A percentile compares a stretch with the other conserved stretches of the same genome.
Conservation (phyloP, 495 filamentous ascomycete genomes). For the Beverwykella pulmonaria region DNA sequence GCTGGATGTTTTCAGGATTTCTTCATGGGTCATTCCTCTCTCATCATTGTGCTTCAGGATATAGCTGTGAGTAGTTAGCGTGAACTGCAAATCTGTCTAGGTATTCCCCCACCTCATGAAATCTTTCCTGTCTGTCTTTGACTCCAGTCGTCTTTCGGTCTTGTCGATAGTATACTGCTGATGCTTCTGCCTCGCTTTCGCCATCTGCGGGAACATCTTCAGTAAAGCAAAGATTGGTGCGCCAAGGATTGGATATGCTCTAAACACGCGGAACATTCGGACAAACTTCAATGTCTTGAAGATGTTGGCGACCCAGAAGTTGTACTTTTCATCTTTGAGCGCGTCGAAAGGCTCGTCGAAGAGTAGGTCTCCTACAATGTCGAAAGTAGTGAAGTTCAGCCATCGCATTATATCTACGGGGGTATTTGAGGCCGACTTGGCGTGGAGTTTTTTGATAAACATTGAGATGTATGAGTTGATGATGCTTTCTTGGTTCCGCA, state of each 20-base stretch:
- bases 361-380: constrained; percentile 1
- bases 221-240: not conserved
- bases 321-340: not conserved
- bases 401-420: constrained; percentile 9
- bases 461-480: constrained; percentile 16
- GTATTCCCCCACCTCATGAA: not conserved
- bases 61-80: not conserved
- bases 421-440: not conserved
- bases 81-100: not conserved
- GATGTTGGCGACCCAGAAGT: constrained; percentile 3
- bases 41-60: not conserved
- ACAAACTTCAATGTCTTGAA: not conserved
- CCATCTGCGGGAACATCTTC: not conserved
- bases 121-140: not conserved
- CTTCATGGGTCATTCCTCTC: not conserved
- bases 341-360: constrained; percentile 6
- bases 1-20: not conserved
- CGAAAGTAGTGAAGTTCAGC: constrained; percentile 15
- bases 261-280: not conserved
- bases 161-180: not conserved
- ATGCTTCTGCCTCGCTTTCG: constrained; percentile 3
- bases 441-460: constrained; percentile 16
- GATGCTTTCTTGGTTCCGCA: constrained; percentile 30
- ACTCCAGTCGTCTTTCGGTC: not conserved
- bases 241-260: not conserved